Base-by-base conservation (phyloP, 2,329 filamentous ascomycete species). In the Sarocladiaceae sp. region DNA sequence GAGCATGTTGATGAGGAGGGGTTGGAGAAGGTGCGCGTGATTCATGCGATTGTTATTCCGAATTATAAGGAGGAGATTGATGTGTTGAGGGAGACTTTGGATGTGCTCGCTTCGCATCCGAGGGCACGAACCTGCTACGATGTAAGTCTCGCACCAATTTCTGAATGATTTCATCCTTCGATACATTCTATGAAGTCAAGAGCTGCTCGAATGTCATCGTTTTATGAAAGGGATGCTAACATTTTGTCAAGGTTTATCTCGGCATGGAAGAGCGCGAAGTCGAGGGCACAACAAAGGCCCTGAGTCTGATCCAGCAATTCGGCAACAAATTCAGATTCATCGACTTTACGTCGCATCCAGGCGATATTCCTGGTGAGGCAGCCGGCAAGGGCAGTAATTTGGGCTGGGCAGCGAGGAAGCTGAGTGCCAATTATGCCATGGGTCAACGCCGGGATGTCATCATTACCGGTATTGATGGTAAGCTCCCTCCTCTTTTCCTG, bases 341-440 rank as follows among this genome's bases (percentile, higher is more conserved):
- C 59, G 79, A 82, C 59, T 84, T 80, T 62, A 88, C 84, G 2
- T 67, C 87, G 12, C 86, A 90, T 60, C 86, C 86, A 1, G 68
- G 74, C 20, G 81, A 82, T 52, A 80, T 89, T 50, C 77, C 79
- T 3, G 82, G 83, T 12, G 86, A 90, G 63, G 80, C 85, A 48
- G 83, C 85, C 51, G 86, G 86, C 53, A 90, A 90, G 63, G 86
- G 86, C 57, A 89, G 86, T 71, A 90, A 90, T 65, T 76, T 87
- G 55, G 80, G 80, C 50, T 90, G 85, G 83, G 84, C 84, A 17
- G 86, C 84, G 10, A 78, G 79, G 57, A 82, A 84, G 64, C 73
- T 86, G 50, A 84, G 82, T 63, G 76, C 78, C 59, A 82, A 77
- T 59, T 87, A 87, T 59, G 64, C 75, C 4, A 69, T 78, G 53